A percentile compares a stretch with the other conserved stretches of the same genome.
Evolutionary conservation across 2,329 filamentous ascomycete genomes (phyloP).

Genomic region (Acarospora socialis): DNA sequence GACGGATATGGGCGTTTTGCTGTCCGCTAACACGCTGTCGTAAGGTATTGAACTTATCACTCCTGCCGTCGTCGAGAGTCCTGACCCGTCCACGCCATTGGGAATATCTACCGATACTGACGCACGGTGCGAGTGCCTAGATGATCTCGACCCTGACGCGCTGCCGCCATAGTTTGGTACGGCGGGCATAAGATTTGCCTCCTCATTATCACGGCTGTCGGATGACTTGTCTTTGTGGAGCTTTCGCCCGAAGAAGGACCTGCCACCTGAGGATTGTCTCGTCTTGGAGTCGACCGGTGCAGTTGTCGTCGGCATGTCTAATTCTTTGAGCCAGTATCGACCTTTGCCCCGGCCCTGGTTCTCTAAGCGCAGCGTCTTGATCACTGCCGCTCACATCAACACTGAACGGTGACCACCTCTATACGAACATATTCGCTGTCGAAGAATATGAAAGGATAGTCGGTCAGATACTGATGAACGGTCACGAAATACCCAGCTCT

Average conservation of each 20-base stretch:
- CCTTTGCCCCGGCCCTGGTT: too few relatives aligned
- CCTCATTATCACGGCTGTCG: constrained; percentile 47
- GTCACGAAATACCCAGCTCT: too few relatives aligned
- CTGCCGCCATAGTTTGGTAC: constrained; percentile 48
- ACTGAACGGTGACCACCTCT: too few relatives aligned
- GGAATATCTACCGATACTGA: constrained; percentile 59
- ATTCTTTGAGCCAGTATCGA: too few relatives aligned
- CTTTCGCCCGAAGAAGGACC: constrained; percentile 76
- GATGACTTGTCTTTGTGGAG: constrained; percentile 60
- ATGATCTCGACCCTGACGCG: constrained; percentile 52
- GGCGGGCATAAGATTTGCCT: constrained; percentile 40
- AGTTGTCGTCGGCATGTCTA: constrained; percentile 40
- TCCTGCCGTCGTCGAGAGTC: constrained; percentile 61
- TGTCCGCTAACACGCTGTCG: constrained; percentile 52
- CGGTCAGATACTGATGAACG: too few relatives aligned
- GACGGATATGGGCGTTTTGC: constrained; percentile 54
- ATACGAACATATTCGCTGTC: too few relatives aligned
- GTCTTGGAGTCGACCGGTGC: constrained; percentile 55
- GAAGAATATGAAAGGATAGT: too few relatives aligned
- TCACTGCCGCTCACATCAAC: too few relatives aligned
- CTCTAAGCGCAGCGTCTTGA: too few relatives aligned
- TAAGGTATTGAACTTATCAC: constrained; percentile 83
- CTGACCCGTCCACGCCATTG: constrained; percentile 42
- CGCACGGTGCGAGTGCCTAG: constrained; percentile 57
- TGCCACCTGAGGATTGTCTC: constrained; percentile 66